Evolutionary conservation across 2,329 filamentous ascomycete genomes (phyloP).

Genomic region (Graphiopsis chlorocephala): DNA sequence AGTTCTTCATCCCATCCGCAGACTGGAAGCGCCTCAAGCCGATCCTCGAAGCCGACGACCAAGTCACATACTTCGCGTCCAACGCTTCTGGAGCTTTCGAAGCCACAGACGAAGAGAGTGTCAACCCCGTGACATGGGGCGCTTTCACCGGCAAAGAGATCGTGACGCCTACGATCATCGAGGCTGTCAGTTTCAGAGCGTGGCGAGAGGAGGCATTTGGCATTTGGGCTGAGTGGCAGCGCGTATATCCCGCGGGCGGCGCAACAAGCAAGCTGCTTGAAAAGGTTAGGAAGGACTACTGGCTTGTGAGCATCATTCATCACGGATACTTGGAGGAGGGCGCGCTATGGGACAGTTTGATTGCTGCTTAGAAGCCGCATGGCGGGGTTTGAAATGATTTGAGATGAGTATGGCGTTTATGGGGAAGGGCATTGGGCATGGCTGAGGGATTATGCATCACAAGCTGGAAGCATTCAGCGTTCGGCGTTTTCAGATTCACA

Average conservation of each 20-base stretch:
- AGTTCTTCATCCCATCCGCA: slow-evolving; percentile 78
- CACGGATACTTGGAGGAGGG: slow-evolving; percentile 71
- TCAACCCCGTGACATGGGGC: slow-evolving; percentile 96
- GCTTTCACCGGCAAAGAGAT: slow-evolving; percentile 95
- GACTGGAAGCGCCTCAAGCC: slow-evolving; percentile 69
- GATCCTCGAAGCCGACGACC: slow-evolving; percentile 63
- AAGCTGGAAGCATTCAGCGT: background rate
- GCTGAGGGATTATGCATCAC: background rate
- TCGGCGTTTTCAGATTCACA: background rate
- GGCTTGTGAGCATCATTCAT: slow-evolving; percentile 89
- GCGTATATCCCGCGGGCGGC: slow-evolving; percentile 75
- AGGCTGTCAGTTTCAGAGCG: slow-evolving; percentile 87
- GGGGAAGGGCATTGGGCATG: background rate
- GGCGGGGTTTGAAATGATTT: background rate
- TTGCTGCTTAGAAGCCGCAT: slow-evolving; percentile 1
- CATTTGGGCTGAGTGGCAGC: slow-evolving; percentile 92
- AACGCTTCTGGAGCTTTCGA: slow-evolving; percentile 76
- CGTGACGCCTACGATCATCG: slow-evolving; percentile 92
- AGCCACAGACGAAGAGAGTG: slow-evolving; percentile 62
- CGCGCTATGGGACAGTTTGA: slow-evolving; percentile 61
- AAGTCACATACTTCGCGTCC: slow-evolving; percentile 83
- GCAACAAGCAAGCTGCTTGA: slow-evolving; percentile 70
- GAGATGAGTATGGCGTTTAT: background rate
- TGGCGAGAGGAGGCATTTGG: slow-evolving; percentile 96
- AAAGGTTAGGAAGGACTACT: slow-evolving; percentile 65